Evolutionary conservation across 2,329 filamentous ascomycete species (phyloP), one percentile per base, ranked within the genome.

Genomic region (Lizonia empirigonia): DNA sequence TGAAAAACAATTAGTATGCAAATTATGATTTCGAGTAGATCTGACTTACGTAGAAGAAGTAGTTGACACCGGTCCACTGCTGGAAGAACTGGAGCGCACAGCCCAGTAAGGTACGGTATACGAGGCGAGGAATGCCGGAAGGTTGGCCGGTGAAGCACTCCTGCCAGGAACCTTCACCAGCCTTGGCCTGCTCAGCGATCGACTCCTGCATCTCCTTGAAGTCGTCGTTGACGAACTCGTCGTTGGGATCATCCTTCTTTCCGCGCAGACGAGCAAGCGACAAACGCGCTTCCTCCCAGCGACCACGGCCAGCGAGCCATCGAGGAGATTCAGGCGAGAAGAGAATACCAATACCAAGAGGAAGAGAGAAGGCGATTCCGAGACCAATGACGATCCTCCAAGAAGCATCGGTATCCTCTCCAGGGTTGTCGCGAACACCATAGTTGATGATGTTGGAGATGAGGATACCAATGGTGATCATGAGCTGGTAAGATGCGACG

Each of bases 201-300:
- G 63, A 64, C 20, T 63, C 56, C 37, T 69, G 58, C 66, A 70
- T 70, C 50, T 70, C 82, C 18, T 72, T 72, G 30, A 82, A 71
- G 46, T 85, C 82, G n/a, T 76, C 68, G 56, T 82, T 77, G 32
- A 84, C 74, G 1, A 80, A 65, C 2, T 69, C 58, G 50, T 78
- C 68, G 13, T 73, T 56, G 1, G 76, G 76, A 35, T 83, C 74
- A 15, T 80, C 61, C 65, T 79, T 78, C 60, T 80, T 58, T 22
- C 80, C 80, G 4, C 80, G 80, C 27, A 85, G 80, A 6, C 80
- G 75, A 1, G 80, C 78, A 63, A 85, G 73, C 7, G 81, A 74
- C n/a, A 72, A 70, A 24, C 79, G 76, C 0, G 82, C 80, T 0
- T 73, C 75, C 2, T 80, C 78, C 74, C 78, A 78, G 7, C 78